Conservation (phyloP, 805 yeast genomes). For the Cyberlindnera misumaiensis region DNA sequence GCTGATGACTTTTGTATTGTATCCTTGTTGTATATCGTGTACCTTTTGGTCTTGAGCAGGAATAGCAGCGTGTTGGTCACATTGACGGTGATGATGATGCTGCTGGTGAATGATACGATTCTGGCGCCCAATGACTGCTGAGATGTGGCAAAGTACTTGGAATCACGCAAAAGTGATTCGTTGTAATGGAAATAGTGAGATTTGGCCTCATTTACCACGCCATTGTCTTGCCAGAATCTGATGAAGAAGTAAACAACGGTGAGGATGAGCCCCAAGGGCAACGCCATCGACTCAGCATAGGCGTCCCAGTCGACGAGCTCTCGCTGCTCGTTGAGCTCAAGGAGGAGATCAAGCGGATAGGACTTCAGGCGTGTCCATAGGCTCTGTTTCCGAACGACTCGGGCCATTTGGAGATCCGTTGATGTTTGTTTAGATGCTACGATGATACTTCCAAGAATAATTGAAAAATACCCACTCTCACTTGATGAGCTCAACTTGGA, state of each 20-base stretch:
- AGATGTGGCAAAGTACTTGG: constrained; percentile 14
- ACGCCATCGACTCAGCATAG: constrained; percentile 18
- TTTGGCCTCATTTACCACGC: background rate
- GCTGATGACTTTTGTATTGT: constrained; percentile 12
- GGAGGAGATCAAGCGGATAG: constrained; percentile 21
- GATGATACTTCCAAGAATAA: too few relatives aligned
- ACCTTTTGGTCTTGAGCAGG: constrained; percentile 20
- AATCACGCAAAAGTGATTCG: constrained; percentile 11
- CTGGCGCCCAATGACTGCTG: constrained; percentile 4
- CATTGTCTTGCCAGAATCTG: constrained; percentile 20
- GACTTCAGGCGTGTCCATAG: constrained; percentile 13
- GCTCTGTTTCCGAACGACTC: constrained; percentile 17
- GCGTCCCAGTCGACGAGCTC: constrained; percentile 25
- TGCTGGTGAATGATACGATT: constrained; percentile 5
- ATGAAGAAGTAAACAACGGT: constrained; percentile 21
- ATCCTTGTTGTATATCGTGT: constrained; percentile 21
- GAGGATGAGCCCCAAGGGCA: constrained; percentile 19
- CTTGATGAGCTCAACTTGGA: constrained; percentile 9
- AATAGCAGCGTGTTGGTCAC: constrained; percentile 15
- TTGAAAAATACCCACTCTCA: background rate
- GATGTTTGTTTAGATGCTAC: background rate
- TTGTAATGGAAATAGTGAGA: constrained; percentile 8
- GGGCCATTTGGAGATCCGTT: constrained; percentile 9
- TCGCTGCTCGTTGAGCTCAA: constrained; percentile 21
- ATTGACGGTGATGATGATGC: constrained; percentile 15